Evolutionary conservation across 352 stramenopile genomes (phyloP), one percentile per base, ranked within the genome.

Genomic region (Blastocystis sp.): DNA sequence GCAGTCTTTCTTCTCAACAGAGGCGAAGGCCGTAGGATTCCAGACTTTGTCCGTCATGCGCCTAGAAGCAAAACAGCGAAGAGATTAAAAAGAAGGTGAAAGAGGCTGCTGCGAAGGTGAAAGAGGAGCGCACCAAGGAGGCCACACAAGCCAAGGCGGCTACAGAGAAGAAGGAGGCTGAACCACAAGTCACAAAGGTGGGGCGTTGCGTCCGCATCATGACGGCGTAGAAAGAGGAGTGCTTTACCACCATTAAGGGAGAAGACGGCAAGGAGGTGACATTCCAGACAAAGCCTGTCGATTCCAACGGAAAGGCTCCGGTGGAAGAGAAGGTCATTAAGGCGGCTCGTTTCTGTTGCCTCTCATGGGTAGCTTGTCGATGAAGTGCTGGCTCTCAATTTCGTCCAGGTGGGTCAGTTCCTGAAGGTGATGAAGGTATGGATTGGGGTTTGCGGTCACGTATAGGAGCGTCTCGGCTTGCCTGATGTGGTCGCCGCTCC

Each of bases 31-130:
- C 16, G 74, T 85, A 69, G 74, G 35, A 13, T 21, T 37, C 21
- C n/a, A 19, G n/a, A 67, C 21, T 67, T 85, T 55, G n/a, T 67
- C 12, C 16, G 26, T 59, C 10, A 59, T 16, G 29, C 35, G 74
- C 13, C 45, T 69, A 85, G 74, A 85, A 67, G 60, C n/a, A 51
- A 12, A 50, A 62, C n/a, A 55, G 50, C 29, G 74, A 67, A 55
- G 74, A 85, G 12, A 85, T 85, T 70, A 29, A 69, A 69, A 85
- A 85, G 74, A 85, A 85, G 33, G 55, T 85, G n/a, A 85, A 85
- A 59, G 74, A 85, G 51, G 74, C 74, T 12, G 41, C 55, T 13
- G 74, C 55, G 51, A 85, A 69, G 35, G 74, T 85, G n/a, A 62
- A 85, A 69, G 60, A 62, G 29, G 74, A 85, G 37, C 50, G 74